phyloP scores from a whole-genome alignment of 2,329 filamentous ascomycete genomes.

The Botrytis sinoallii region DNA sequence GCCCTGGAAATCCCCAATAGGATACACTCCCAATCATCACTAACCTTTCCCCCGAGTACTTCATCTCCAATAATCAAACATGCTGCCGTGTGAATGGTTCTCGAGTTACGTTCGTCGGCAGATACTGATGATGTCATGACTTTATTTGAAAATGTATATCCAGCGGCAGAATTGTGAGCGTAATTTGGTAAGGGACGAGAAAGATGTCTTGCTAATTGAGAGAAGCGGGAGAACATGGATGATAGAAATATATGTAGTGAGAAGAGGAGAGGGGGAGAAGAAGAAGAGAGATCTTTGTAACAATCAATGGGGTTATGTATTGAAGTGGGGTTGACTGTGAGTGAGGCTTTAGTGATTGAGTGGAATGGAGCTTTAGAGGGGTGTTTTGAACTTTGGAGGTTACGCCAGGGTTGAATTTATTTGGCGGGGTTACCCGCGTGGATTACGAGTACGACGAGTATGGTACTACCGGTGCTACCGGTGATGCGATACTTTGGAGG shows the following conservation, averaged over 20 bases:
- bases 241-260: neutral
- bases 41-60: conserved; percentile 87
- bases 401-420: neutral
- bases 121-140: conserved; percentile 49
- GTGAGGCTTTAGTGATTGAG: neutral
- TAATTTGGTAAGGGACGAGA: conserved; percentile 58
- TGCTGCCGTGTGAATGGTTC: conserved; percentile 82
- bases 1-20: neutral
- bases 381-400: neutral
- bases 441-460: neutral
- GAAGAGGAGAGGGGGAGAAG: neutral
- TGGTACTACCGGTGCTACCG: neutral
- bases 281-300: neutral
- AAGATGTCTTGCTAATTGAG: conserved; percentile 71
- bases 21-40: conserved; percentile 31
- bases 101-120: conserved; percentile 54
- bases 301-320: neutral
- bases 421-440: neutral
- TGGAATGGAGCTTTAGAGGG: neutral
- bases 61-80: conserved; percentile 97
- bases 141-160: conserved; percentile 24
- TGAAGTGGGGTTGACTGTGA: neutral
- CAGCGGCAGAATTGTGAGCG: conserved; percentile 42
- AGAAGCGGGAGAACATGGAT: conserved; percentile 72
- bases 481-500: neutral